Evolutionary conservation across 2,329 filamentous ascomycete genomes (phyloP), one percentile per base, ranked within the genome.

Genomic region (Fusarium nurragi): DNA sequence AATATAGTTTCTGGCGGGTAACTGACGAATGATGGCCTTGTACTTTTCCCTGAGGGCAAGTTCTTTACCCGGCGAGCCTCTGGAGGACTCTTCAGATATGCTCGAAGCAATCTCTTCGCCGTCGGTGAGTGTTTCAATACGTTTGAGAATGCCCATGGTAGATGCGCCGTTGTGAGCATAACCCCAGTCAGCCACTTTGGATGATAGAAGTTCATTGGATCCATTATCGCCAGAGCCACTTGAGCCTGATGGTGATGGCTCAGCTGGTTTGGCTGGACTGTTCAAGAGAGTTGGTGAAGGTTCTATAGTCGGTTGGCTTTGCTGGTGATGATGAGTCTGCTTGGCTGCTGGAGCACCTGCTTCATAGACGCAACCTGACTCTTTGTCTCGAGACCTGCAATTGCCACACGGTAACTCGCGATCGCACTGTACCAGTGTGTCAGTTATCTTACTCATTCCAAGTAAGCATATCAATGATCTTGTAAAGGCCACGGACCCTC

Each of bases 341-440:
- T 77, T 74, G 46, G 77, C 73, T 23, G 80, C 78, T 5, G 81
- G 81, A 6, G 80, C 78, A 28, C 79, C 79, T 10, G 80, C 83
- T 73, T 88, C 86, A 71, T 88, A 89, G 21, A 78, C 78, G 69
- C 86, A 89, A n/a, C 78, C 75, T 3, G 79, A 76, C 64, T 84
- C 79, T 71, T 86, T 88, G 67, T 83, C 84, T 48, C 86, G 80
- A 49, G 83, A 81, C 28, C 81, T 77, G 74, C 86, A 89, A 71
- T 88, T 88, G 43, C 82, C 81, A 73, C 86, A 88, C 3, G 86
- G 86, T 59, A 83, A 77, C 59, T 83, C 80, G 57, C 86, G 82
- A 71, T 89, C 86, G 73, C 86, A 89, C 82, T 87, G 34, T 36
- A 40, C 5, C 34, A 32, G 18, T 8, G 6, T 11, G 18, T 71